Conservation (phyloP, 768 basidiomycete species). For the Lactarius hengduanensis region DNA sequence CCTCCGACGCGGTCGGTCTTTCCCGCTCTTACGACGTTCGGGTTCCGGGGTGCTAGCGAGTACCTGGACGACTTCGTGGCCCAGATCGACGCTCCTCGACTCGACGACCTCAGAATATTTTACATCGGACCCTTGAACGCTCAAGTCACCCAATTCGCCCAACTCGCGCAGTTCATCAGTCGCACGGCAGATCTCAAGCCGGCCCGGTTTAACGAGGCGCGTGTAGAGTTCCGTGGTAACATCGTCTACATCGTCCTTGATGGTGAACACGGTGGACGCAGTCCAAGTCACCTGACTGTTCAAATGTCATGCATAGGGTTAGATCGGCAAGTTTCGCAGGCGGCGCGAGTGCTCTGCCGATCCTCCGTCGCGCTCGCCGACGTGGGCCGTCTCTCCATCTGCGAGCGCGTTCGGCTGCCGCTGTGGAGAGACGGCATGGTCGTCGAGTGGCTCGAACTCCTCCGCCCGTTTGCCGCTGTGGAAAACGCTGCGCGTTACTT, state of each 20-base stretch:
- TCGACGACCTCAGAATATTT: neutral
- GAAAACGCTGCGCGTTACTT: neutral
- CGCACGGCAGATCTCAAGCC: neutral
- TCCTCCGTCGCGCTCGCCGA: neutral
- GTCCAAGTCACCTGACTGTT: neutral
- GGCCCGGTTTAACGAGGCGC: neutral
- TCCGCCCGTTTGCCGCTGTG: constrained; percentile 7
- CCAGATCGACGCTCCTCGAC: constrained; percentile 3
- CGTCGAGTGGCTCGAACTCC: neutral
- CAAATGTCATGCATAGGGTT: neutral
- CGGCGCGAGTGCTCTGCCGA: constrained; percentile 1
- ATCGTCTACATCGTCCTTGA: neutral
- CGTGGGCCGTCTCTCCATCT: constrained; percentile 1
- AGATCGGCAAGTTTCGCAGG: constrained; percentile 7
- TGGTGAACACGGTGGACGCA: neutral
- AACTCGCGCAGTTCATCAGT: neutral
- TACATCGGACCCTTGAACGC: neutral
- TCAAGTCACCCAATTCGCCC: neutral
- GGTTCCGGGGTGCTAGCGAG: neutral
- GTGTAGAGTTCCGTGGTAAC: neutral
- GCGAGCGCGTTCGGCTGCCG: neutral
- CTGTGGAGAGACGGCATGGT: neutral
- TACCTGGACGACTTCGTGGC: constrained; percentile 11
- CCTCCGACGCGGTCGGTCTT: neutral
- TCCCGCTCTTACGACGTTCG: neutral